Conservation (phyloP, 495 filamentous ascomycete species). For the Rostrohypoxylon terebratum region DNA sequence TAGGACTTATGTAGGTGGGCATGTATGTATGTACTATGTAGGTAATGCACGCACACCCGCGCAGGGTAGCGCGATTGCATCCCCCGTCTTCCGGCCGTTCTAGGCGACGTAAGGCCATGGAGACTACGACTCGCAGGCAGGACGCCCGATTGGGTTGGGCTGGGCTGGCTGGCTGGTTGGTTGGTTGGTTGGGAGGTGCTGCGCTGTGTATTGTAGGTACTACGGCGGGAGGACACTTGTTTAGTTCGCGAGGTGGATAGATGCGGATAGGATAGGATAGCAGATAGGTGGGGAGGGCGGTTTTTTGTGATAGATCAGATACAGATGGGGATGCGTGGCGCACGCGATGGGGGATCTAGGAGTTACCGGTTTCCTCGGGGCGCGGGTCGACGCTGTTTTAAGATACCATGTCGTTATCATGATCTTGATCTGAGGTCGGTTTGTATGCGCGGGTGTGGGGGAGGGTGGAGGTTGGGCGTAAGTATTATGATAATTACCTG, state of each 20-base stretch:
- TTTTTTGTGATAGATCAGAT: conserved; percentile 5
- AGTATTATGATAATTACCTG: not conserved
- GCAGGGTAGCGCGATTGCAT: conserved; percentile 16
- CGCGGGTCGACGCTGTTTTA: not conserved
- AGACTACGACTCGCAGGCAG: conserved; percentile 10
- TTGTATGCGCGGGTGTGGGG: not conserved
- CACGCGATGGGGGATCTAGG: not conserved
- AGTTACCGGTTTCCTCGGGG: not conserved
- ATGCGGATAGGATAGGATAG: no score
- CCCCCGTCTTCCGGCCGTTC: conserved; percentile 3
- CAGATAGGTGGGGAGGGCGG: no score
- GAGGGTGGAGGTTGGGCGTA: not conserved
- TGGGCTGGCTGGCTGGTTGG: not conserved
- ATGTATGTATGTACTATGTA: not conserved
- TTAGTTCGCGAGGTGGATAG: not conserved
- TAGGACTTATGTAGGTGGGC: no score
- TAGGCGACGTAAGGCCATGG: not conserved
- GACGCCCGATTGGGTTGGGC: conserved; percentile 19
- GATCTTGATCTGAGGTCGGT: not conserved
- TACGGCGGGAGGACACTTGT: not conserved
- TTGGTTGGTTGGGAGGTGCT: not conserved
- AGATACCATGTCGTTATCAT: not conserved
- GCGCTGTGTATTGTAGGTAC: not conserved
- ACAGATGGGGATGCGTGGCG: not conserved
- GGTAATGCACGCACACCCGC: not conserved